Base-by-base conservation (phyloP, 2,329 filamentous ascomycete species). In the Clarireedia monteithiana region DNA sequence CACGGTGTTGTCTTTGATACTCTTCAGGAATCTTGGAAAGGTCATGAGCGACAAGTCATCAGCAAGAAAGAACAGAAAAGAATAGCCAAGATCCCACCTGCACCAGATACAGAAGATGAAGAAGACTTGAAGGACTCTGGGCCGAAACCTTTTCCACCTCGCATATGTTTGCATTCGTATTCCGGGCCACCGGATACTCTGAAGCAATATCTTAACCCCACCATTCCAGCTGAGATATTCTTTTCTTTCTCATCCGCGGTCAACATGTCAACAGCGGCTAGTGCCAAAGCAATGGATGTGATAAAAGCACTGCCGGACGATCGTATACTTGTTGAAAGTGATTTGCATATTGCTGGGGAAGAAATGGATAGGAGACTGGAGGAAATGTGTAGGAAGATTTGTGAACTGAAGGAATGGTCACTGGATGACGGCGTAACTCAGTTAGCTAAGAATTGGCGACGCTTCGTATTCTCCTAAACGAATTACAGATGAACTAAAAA, bases 131-230 rank as follows among this genome's bases (percentile, higher is more conserved):
- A 52, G 65, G 68, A 17, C 64, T 67, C 27, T 64, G 69, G 12
- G 65, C 63, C 75, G 1, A 83, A 79, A 58, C 85, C 88, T 0
- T 97, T 86, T 63, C 91, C 94, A 4, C 91, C 91, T 0, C 77
- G 91, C 7, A 86, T 97, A 68, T 99, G 94, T 67, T 81, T 99
- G 58, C 94, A 99, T 71, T 96, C 91, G 0, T 99, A 91, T 71
- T 95, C 88, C 48, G 92, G 90, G 0, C 80, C 86, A 5, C 76
- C 82, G 10, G 85, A 94, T 56, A 79, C 85, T 34, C 73, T 96
- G 39, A 85, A 81, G 61, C 90, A 91, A 69, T 97, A 96, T 66
- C 73, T 90, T 48, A 79, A 87, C 60, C 81, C 82, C 1, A 76
- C 80, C 1, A 82, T 94, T 7, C 92, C 92, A 0, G 83, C 84